Percentiles rank a stretch among this genome's conserved stretches.
These are phyloP conservation scores for Agapanthus africanus DNA, from an alignment of 106 monocot species.

Conservation along the genomic window DNA sequence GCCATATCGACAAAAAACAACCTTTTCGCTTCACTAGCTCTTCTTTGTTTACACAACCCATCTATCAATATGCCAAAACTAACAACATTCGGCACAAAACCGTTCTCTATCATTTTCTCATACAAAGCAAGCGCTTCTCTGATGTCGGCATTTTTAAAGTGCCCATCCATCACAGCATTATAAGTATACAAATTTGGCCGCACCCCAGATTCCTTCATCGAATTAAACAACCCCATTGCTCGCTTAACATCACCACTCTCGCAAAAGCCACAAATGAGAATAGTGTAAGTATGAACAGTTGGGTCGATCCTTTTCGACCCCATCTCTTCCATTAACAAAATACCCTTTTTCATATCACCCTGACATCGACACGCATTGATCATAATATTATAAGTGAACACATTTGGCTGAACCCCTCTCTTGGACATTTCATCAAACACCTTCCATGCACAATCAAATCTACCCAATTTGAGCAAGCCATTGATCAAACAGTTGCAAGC, in stretches of 20 bases:
- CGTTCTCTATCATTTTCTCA: conserved; percentile 13
- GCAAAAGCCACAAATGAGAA: conserved; percentile 23
- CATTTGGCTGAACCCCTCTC: conserved; percentile 25
- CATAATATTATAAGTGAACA: conserved; percentile 30
- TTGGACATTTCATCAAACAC: conserved; percentile 28
- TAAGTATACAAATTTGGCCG: conserved; percentile 28
- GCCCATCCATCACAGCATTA: conserved; percentile 29
- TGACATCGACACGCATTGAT: conserved; percentile 27
- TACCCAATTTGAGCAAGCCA: conserved; percentile 7
- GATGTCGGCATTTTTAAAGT: conserved; percentile 3
- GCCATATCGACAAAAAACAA: conserved; percentile 17
- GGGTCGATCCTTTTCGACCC: conserved; percentile 9
- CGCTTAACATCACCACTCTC: conserved; percentile 17
- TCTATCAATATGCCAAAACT: conserved; percentile 24
- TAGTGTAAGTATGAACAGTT: conserved; percentile 31
- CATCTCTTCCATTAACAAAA: conserved; percentile 27
- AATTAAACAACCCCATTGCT: conserved; percentile 12
- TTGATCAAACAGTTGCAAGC: conserved; percentile 29
- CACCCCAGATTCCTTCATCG: conserved; percentile 19
- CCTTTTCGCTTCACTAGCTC: conserved; percentile 11
- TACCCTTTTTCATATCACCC: conserved; percentile 17
- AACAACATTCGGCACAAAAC: conserved; percentile 24
- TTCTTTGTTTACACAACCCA: conserved; percentile 25
- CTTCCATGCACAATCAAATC: conserved; percentile 5
- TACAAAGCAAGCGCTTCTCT: conserved; percentile 15